phyloP scores from a whole-genome alignment of 2,329 filamentous ascomycete species.

The Pseudogymnoascus destructans region DNA sequence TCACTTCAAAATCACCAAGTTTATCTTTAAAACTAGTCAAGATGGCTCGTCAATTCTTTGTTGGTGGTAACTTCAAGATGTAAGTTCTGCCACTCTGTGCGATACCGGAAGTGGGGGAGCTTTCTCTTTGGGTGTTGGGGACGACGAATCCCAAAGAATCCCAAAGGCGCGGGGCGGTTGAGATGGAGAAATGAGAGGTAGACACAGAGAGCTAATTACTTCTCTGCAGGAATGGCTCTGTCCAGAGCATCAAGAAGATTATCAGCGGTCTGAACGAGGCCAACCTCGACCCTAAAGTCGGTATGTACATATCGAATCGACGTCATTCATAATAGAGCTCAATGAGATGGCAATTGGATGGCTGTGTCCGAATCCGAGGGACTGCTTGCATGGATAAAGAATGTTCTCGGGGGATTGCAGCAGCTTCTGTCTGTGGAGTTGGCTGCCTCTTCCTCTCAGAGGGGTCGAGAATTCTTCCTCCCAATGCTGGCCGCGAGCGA shows the following conservation, averaged over 20 bases:
- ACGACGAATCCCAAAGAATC: neutral
- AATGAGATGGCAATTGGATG: neutral
- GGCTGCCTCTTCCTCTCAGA: neutral
- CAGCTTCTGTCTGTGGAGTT: neutral
- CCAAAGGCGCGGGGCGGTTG: neutral
- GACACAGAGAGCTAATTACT: neutral
- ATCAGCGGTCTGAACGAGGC: slow-evolving; percentile 80
- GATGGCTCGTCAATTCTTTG: slow-evolving; percentile 94
- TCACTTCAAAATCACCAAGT: neutral
- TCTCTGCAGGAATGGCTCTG: slow-evolving; percentile 71
- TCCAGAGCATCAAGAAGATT: slow-evolving; percentile 81
- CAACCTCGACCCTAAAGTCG: slow-evolving; percentile 60
- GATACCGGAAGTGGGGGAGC: neutral
- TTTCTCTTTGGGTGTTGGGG: neutral
- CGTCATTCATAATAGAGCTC: slow-evolving; percentile 7
- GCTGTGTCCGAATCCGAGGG: neutral
- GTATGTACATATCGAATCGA: slow-evolving; percentile 34
- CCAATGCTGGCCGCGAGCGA: neutral
- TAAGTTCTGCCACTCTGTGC: slow-evolving; percentile 32
- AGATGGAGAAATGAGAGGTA: neutral
- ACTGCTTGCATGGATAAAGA: neutral
- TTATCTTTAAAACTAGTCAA: slow-evolving; percentile 16
- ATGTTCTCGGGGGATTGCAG: neutral
- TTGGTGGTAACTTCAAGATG: slow-evolving; percentile 99
- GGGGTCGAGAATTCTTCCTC: neutral